Base-by-base conservation (phyloP, 352 stramenopile species). In the Phytopythium litorale region DNA sequence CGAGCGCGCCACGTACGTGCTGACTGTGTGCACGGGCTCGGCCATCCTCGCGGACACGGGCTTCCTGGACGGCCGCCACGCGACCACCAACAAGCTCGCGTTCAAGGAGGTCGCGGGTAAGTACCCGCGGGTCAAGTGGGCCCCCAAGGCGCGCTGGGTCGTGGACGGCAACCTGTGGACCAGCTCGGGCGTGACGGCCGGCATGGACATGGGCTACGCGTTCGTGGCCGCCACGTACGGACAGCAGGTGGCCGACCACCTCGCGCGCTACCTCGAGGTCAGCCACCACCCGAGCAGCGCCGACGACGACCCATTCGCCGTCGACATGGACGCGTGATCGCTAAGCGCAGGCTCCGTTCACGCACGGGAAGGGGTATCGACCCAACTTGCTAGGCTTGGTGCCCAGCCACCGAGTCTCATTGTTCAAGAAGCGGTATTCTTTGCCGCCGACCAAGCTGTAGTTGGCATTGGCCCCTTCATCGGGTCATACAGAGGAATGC, bases 71-170 rank as follows among this genome's bases (percentile, higher is more conserved):
- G 71, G 66, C 19, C 75, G 71, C 32, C 61, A 56, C 48, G 77
- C 79, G 45, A 89, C 79, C n/a, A 87, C 79, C 61, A 89, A 89
- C 73, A 89, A 89, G 58, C 67, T 82, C 32, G 68, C 62, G 32
- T 87, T 79, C 60, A 55, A 70, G 18, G 45, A 72, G 8, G 66
- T 89, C 32, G 67, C 67, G 25, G 23, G 62, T 19, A 43, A 63
- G 19, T 60, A 75, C 21, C 73, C 73, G n/a, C 62, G 40, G 1
- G 75, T 87, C 18, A 21, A 75, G 7, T 91, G 81, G 79, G 68
- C 86, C 12, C 65, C 67, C 54, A 76, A 85, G 55, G 81, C 79
- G 33, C 75, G 79, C 16, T 91, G 81, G 81, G 69, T 85, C 56
- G 71, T 75, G 21, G 77, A 89, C 45, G 79, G 69, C 53, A 78